Base-by-base conservation (phyloP, 805 yeast species). In the Candida mattraensis region DNA sequence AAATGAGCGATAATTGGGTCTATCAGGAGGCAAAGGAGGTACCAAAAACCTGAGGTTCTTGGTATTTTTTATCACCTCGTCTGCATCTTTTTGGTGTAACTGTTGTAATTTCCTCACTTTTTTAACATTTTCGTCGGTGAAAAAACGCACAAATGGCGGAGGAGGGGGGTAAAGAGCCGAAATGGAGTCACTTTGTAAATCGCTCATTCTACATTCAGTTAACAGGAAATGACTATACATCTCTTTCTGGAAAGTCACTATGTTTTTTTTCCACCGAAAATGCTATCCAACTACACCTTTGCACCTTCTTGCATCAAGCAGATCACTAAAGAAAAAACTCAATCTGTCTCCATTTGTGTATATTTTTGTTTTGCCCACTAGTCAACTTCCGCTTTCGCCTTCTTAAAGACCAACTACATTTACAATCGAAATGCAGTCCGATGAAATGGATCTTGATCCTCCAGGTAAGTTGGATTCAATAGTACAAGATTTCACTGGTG, bases 161-260 rank as follows among this genome's bases (percentile, higher is more conserved):
- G 99, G 98, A 1, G 95, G 94, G 2, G 99, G 99, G 49, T 86
- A 93, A 26, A 91, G 69, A 5, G 96, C 78, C 11, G 96, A 73
- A 22, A 72, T 35, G 19, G 37, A 32, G 33, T 39, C 40, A 4
- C 29, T 3, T 6, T 10, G n/a, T n/a, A n/a, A n/a, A n/a, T n/a
- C n/a, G n/a, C n/a, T n/a, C n/a, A n/a, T n/a, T n/a, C n/a, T n/a
- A 15, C 11, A 21, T 21, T 8, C 10, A 9, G 23, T 21, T 9
- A 21, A 9, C 11, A 11, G 11, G 11, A 21, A 21, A 8, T 21
- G 11, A 11, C n/a, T n/a, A n/a, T 21, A 21, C n/a, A n/a, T n/a
- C n/a, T n/a, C n/a, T n/a, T n/a, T n/a, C n/a, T n/a, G n/a, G n/a
- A n/a, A n/a, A n/a, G n/a, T n/a, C n/a, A n/a, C n/a, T n/a, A n/a